Evolutionary conservation across 148 eudicot species (phyloP).

Genomic region (Cornus kousa): DNA sequence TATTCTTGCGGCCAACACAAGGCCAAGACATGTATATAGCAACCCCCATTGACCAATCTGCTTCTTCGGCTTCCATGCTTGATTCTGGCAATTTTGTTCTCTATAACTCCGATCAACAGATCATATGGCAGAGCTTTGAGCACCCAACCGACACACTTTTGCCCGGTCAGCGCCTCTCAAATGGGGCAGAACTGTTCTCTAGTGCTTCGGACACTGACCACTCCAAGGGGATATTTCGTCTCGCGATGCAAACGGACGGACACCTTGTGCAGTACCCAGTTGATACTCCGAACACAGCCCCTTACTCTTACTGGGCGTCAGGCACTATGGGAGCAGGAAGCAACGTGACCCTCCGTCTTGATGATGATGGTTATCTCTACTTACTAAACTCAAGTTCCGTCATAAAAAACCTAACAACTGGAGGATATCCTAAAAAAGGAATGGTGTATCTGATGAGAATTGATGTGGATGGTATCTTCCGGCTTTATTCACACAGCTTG

Average conservation of each 20-base stretch:
- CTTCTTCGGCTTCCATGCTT: no score
- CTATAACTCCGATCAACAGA: neutral
- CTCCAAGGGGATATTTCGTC: constrained; percentile 22
- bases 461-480: constrained; percentile 22
- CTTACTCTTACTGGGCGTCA: constrained; percentile 12
- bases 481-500: no score
- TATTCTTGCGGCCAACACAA: no score
- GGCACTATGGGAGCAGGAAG: neutral
- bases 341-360: constrained; percentile 27
- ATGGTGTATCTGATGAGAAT: constrained; percentile 7
- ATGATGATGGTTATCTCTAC: constrained; percentile 22
- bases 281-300: neutral
- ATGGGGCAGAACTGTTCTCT: constrained; percentile 5
- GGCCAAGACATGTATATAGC: no score
- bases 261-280: constrained; percentile 29
- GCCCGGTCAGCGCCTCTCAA: constrained; percentile 22
- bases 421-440: neutral
- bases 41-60: no score
- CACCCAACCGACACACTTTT: constrained; percentile 34
- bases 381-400: constrained; percentile 15
- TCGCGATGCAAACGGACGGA: constrained; percentile 26
- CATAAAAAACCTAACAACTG: constrained; percentile 14
- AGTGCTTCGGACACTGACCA: constrained; percentile 14
- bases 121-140: constrained; percentile 36
- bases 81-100: constrained; percentile 26